Conservation (phyloP, 2,329 filamentous ascomycete genomes). For the Dactylonectria macrodidyma region DNA sequence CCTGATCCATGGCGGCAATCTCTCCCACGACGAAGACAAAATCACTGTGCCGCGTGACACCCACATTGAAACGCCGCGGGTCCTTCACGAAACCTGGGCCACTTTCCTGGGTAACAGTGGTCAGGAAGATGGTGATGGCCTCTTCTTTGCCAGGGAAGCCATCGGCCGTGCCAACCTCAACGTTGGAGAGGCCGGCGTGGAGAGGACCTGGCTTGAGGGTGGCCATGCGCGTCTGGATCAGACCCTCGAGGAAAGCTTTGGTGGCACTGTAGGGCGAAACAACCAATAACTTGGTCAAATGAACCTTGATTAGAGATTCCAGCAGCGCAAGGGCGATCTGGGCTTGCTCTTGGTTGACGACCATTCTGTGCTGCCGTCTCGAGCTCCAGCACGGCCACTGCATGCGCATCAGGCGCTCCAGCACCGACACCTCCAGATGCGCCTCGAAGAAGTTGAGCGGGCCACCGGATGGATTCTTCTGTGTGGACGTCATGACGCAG, state of each 20-base stretch:
- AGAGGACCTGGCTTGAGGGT: background rate
- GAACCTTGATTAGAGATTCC: background rate
- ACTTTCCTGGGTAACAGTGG: conserved; percentile 15
- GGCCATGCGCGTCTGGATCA: background rate
- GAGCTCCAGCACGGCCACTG: conserved; percentile 9
- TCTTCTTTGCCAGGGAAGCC: conserved; percentile 29
- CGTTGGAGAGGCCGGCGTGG: background rate
- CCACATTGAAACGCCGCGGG: conserved; percentile 20
- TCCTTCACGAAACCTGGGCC: conserved; percentile 22
- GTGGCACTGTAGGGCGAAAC: conserved; percentile 11
- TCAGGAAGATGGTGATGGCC: conserved; percentile 18
- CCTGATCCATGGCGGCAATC: conserved; percentile 9
- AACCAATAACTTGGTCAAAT: conserved; percentile 6
- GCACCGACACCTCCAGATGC: conserved; percentile 3
- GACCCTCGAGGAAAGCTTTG: background rate
- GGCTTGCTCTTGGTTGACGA: conserved; percentile 7
- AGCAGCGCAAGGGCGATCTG: conserved; percentile 16
- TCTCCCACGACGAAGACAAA: conserved; percentile 23
- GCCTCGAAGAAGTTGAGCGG: conserved; percentile 8
- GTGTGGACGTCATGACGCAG: background rate
- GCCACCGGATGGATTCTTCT: background rate
- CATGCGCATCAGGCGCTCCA: conserved; percentile 8
- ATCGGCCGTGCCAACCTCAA: conserved; percentile 15
- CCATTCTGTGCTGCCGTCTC: background rate
- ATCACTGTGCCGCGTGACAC: conserved; percentile 15